Evolutionary conservation across 148 eudicot species (phyloP).

Genomic region (Camellia sinensis): DNA sequence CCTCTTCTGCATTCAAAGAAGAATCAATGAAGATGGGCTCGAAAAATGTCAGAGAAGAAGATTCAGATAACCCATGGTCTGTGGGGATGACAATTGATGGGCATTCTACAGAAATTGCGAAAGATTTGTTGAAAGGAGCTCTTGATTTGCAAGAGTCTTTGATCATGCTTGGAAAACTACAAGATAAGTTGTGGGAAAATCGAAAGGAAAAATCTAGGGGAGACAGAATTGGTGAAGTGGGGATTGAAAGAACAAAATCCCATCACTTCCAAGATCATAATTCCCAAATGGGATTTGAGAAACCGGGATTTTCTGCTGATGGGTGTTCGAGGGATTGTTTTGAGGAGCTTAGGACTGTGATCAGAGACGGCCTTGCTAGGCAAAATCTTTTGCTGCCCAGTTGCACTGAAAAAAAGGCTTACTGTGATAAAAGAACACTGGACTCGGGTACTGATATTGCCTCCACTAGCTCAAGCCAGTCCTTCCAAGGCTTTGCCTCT

Average conservation of each 20-base stretch:
- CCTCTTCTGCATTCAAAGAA: conserved; percentile 1
- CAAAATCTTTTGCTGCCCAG: conserved; percentile 53
- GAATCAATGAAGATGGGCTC: conserved; percentile 37
- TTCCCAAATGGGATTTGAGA: conserved; percentile 28
- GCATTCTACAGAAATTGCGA: conserved; percentile 43
- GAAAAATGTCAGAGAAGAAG: conserved; percentile 31
- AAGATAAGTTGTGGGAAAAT: conserved; percentile 45
- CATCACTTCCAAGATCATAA: conserved; percentile 24
- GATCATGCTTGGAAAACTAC: conserved; percentile 57
- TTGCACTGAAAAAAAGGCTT: conserved; percentile 30
- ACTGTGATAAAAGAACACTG: conserved; percentile 22
- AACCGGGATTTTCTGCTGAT: conserved; percentile 41
- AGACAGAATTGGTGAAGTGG: conserved; percentile 26
- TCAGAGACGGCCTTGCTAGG: conserved; percentile 61
- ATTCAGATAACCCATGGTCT: conserved; percentile 35
- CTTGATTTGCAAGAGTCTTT: conserved; percentile 75
- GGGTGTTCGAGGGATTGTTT: conserved; percentile 49
- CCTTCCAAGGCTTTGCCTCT: conserved; percentile 48
- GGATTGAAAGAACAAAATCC: conserved; percentile 29
- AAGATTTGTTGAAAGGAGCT: conserved; percentile 74
- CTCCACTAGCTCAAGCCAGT: conserved; percentile 71
- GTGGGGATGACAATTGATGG: conserved; percentile 23
- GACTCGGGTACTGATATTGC: conserved; percentile 36
- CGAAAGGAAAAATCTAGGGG: conserved; percentile 35
- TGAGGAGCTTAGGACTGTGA: conserved; percentile 61